Evolutionary conservation across 2,329 filamentous ascomycete genomes (phyloP).

Genomic region (Colletotrichum acutatum): DNA sequence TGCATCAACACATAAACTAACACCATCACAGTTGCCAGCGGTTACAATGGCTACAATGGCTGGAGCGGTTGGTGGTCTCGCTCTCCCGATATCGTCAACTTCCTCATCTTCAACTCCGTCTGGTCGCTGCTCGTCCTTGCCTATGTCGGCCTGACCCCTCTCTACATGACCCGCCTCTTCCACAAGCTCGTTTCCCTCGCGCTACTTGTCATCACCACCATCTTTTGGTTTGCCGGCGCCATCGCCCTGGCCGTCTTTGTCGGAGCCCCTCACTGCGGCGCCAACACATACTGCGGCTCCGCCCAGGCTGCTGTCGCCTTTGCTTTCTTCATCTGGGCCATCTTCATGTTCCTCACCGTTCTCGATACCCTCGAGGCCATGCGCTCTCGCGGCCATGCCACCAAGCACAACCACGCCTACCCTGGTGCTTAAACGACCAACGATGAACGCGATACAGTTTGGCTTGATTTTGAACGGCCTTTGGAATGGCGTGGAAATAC

Average conservation of each 20-base stretch:
- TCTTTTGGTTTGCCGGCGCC: slow-evolving; percentile 92
- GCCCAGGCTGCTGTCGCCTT: slow-evolving; percentile 74
- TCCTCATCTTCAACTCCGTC: slow-evolving; percentile 81
- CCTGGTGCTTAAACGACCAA: slow-evolving; percentile 21
- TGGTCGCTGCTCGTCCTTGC: slow-evolving; percentile 80
- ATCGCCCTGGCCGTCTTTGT: slow-evolving; percentile 78
- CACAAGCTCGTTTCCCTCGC: slow-evolving; percentile 74
- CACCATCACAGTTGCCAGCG: slow-evolving; percentile 60
- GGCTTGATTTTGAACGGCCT: slow-evolving; percentile 1
- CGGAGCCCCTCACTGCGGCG: slow-evolving; percentile 65
- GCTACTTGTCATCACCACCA: slow-evolving; percentile 77
- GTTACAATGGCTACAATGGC: slow-evolving; percentile 47
- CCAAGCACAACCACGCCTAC: slow-evolving; percentile 33
- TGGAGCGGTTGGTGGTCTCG: slow-evolving; percentile 40
- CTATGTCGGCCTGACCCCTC: slow-evolving; percentile 76
- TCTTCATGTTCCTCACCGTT: slow-evolving; percentile 59
- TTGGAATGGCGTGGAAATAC: slow-evolving; percentile 27
- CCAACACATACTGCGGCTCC: slow-evolving; percentile 64
- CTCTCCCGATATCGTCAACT: slow-evolving; percentile 71
- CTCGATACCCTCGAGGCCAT: slow-evolving; percentile 58
- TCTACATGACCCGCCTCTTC: slow-evolving; percentile 68
- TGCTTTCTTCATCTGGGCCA: slow-evolving; percentile 71
- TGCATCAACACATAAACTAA: background rate
- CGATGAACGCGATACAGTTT: background rate
- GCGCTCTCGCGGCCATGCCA: slow-evolving; percentile 51